A percentile compares a stretch with the other conserved stretches of the same genome.
phyloP scores from a whole-genome alignment of 2,329 filamentous ascomycete genomes.

The Sarocladium brachiariae region DNA sequence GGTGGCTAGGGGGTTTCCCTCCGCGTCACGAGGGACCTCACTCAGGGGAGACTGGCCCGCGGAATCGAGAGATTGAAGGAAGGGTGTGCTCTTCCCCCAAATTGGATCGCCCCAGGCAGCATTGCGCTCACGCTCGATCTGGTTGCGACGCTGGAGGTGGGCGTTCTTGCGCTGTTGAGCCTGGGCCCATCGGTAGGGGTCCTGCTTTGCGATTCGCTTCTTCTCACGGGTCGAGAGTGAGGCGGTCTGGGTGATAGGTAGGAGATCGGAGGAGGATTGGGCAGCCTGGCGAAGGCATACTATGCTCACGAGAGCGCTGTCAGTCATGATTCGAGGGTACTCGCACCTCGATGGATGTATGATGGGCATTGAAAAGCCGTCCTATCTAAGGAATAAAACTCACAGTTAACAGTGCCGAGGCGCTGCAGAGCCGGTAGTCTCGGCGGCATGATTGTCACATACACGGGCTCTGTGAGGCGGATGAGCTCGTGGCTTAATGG shows the following conservation, averaged over 20 bases:
- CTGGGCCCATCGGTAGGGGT: slow-evolving; percentile 78
- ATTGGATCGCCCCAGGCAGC: slow-evolving; percentile 69
- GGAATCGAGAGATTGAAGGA: slow-evolving; percentile 73
- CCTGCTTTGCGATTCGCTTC: slow-evolving; percentile 60
- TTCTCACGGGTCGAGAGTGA: slow-evolving; percentile 56
- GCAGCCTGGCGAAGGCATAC: slow-evolving; percentile 54
- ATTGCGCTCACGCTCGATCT: slow-evolving; percentile 55
- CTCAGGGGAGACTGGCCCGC: slow-evolving; percentile 42
- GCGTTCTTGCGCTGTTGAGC: slow-evolving; percentile 76
- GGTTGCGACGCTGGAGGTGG: slow-evolving; percentile 68
- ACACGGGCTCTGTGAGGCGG: background rate
- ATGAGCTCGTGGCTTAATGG: background rate
- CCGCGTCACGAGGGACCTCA: slow-evolving; percentile 29
- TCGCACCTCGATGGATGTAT: too few species aligned
- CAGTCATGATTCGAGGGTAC: too few species aligned
- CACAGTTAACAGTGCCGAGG: slow-evolving; percentile 55
- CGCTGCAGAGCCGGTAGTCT: slow-evolving; percentile 56
- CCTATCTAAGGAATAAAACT: slow-evolving; percentile 23
- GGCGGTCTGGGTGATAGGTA: slow-evolving; percentile 58
- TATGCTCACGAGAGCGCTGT: too few species aligned
- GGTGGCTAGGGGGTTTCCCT: slow-evolving; percentile 30
- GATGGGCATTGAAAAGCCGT: too few species aligned
- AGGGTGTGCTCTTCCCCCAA: slow-evolving; percentile 71
- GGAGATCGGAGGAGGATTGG: slow-evolving; percentile 39
- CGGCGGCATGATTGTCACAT: slow-evolving; percentile 52